phyloP scores from a whole-genome alignment of 345 rosid species.

The Microthlaspi erraticum region DNA sequence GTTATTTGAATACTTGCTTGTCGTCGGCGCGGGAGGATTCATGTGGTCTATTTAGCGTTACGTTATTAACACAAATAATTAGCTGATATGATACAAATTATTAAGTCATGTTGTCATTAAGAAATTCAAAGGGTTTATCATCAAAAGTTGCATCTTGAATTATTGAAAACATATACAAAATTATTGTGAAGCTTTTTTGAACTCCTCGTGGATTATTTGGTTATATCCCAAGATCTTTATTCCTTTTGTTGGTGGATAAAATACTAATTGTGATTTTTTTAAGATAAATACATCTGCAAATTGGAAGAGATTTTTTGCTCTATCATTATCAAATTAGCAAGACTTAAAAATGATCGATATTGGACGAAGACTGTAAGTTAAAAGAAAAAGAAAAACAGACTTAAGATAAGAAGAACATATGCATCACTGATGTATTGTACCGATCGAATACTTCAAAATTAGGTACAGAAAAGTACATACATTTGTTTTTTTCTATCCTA shows the following conservation, averaged over 20 bases:
- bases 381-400: background rate
- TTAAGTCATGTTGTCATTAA: background rate
- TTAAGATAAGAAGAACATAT: constrained; percentile 23
- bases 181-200: constrained; percentile 13
- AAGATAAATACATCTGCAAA: background rate
- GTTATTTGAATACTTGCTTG: constrained; percentile 4
- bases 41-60: constrained; percentile 27
- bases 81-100: constrained; percentile 9
- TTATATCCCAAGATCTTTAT: constrained; percentile 26
- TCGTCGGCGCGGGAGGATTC: constrained; percentile 34
- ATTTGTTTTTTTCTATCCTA: constrained; percentile 38
- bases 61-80: constrained; percentile 13
- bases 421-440: constrained; percentile 35
- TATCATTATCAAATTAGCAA: background rate
- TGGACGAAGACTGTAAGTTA: background rate
- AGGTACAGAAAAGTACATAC: constrained; percentile 43
- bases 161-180: background rate
- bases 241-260: constrained; percentile 30
- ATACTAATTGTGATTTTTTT: background rate
- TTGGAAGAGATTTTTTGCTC: background rate
- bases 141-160: constrained; percentile 25
- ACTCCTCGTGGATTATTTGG: constrained; percentile 21
- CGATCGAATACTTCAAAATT: constrained; percentile 43
- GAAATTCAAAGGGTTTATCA: constrained; percentile 23
- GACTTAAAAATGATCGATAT: background rate